Conservation (phyloP, 176 grass and related monocot genomes). For the Microstegium vimineum region DNA sequence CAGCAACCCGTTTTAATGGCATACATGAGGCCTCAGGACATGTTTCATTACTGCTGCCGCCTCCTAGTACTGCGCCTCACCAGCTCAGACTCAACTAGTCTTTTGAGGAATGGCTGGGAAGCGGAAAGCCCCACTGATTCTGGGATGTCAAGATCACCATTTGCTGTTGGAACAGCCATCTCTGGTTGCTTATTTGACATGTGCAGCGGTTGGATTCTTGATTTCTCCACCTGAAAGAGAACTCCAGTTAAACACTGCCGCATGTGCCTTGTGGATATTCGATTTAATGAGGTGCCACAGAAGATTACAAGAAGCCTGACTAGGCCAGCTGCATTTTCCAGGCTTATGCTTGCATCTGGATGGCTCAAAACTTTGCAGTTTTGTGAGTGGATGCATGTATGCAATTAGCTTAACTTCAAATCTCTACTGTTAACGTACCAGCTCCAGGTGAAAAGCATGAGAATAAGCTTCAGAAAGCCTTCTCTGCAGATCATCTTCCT, state of each 20-base stretch:
- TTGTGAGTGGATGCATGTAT: background rate
- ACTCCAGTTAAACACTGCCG: background rate
- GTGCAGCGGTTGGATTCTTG: conserved; percentile 47
- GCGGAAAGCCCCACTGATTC: conserved; percentile 65
- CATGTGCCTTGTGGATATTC: background rate
- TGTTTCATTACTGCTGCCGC: background rate
- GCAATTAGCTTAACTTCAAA: conserved; percentile 11
- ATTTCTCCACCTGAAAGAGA: conserved; percentile 58
- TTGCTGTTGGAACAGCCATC: conserved; percentile 27
- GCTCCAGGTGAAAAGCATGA: conserved; percentile 54
- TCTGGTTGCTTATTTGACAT: conserved; percentile 29
- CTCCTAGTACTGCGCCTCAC: conserved; percentile 37
- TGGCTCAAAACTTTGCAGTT: background rate
- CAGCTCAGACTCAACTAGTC: conserved; percentile 35
- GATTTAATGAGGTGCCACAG: background rate
- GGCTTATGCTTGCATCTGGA: background rate
- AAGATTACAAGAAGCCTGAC: background rate
- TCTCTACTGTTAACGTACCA: conserved; percentile 50
- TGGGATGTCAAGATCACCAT: conserved; percentile 70
- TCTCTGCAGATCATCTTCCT: conserved; percentile 85
- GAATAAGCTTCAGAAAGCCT: conserved; percentile 74
- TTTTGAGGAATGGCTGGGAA: conserved; percentile 32
- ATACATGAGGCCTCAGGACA: background rate
- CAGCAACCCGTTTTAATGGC: background rate
- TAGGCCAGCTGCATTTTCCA: background rate